phyloP scores from a whole-genome alignment of 805 yeast genomes.

The Yamadazyma akitaensis region DNA sequence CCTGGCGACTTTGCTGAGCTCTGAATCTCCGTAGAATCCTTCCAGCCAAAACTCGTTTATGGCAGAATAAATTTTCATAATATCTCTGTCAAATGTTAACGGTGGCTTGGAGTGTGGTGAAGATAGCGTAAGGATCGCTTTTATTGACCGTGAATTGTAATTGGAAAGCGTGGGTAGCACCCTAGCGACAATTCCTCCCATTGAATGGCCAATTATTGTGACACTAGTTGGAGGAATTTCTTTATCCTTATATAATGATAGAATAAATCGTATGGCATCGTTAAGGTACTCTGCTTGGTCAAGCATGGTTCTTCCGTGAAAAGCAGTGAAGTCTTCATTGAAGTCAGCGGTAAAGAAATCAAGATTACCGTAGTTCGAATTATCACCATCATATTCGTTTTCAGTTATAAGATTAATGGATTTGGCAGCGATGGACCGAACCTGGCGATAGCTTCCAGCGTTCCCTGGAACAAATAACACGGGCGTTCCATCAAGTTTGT shows the following conservation, averaged over 20 bases:
- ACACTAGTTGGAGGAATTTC: conserved; percentile 61
- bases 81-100: conserved; percentile 87
- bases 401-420: conserved; percentile 55
- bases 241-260: conserved; percentile 56
- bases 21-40: conserved; percentile 39
- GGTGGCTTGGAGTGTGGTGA: conserved; percentile 95
- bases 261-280: conserved; percentile 77
- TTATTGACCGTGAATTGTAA: conserved; percentile 67
- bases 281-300: conserved; percentile 93
- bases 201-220: conserved; percentile 83
- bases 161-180: conserved; percentile 79
- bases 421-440: conserved; percentile 86
- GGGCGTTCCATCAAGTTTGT: conserved; percentile 67
- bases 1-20: conserved; percentile 32
- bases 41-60: conserved; percentile 79
- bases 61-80: conserved; percentile 67
- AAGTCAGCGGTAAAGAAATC: conserved; percentile 93
- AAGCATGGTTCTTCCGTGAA: conserved; percentile 88
- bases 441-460: conserved; percentile 92
- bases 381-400: conserved; percentile 22
- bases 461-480: conserved; percentile 95
- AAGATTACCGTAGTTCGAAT: conserved; percentile 43
- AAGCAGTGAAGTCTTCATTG: conserved; percentile 93
- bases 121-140: conserved; percentile 79
- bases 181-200: conserved; percentile 96